Evolutionary conservation across 257 asterid genomes (phyloP), one percentile per base, ranked within the genome.

Genomic region (Anisodus acutangulus): DNA sequence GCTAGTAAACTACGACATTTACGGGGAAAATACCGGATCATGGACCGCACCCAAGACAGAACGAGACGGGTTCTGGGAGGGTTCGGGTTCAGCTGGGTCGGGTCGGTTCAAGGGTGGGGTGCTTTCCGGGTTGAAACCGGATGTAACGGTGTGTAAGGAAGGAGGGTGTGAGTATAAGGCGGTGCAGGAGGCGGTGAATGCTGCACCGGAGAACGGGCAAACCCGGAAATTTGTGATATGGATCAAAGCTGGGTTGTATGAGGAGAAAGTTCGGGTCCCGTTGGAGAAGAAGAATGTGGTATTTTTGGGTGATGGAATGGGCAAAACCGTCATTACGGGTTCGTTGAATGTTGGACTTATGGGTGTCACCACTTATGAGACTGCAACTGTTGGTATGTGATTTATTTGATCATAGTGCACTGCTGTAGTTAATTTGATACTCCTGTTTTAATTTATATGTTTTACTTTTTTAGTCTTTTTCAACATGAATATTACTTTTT

Each of bases 251-350:
- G 97, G 96, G 58, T 85, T 91, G 81, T 93, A 93, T 49, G 91
- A 92, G 68, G 97, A 93, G 81, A 91, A 84, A 54, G 93, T 92
- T 87, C 87, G 92, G 89, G 91, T 93, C n/a, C 86, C 90, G 1
- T 64, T 92, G 82, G 90, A 91, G 90, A 93, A 93, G 88, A 92
- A 43, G 89, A 91, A 93, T 39, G 90, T 93, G 82, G 92, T 92
- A 67, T 91, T 93, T 79, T 35, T 89, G 45, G 97, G 97, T 5
- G 95, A 93, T 64, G 97, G 97, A 39, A 89, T 89, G 88, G 97
- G 97, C 53, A 91, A 89, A 90, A 93, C 94, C 1, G 88, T 92
- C 74, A 91, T 93, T 88, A 86, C 97, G 0, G 97, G 93, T 16
- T 88, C 93, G 9, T 69, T 70, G 87, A 91, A 83, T 41, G 94